Evolutionary conservation across 2,329 filamentous ascomycete genomes (phyloP), one percentile per base, ranked within the genome.

Genomic region (Ophiostoma triangulosporum): DNA sequence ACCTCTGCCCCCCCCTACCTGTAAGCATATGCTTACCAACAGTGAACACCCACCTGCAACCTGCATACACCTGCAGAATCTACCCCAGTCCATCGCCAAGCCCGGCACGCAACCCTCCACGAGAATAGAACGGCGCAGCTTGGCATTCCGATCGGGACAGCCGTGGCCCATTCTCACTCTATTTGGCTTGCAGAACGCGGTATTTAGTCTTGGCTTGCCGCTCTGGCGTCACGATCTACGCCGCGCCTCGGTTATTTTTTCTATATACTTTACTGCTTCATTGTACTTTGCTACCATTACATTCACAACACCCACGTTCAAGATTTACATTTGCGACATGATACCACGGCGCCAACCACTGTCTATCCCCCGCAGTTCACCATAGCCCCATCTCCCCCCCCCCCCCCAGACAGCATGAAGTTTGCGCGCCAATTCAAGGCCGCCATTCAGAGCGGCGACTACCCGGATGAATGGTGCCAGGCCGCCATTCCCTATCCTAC

Each of bases 401-500:
- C 6, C 35, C 24, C 15, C n/a, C 40, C 26, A 7, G 17, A 24
- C 56, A 57, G 59, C 53, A 95, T 95, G 88, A 95, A 95, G 74
- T 95, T 94, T 68, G 87, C 83, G 27, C 86, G 85, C 64, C 78
- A 83, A 62, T 93, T 88, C 65, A 80, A 83, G 64, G 77, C 83
- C 61, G 76, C 77, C 50, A 74, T 95, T n/a, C 33, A 51, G 40
- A 60, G 58, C 51, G 58, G 57, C 48, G 84, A 78, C 59, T 95
- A 88, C 64, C 88, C 88, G 7, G 69, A 77, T 50, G 80, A 83
- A 63, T 83, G 78, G 79, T 70, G 89, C 49, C 75, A 84, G 45
- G 82, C 81, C 27, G 88, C 88, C 49, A 86, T 95, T 57, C 87
- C 86, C 3, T 95, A 95, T 65, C 78, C 83, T 45, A 80, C 88